These are phyloP conservation scores for Baudoinia panamericana DNA, from an alignment of 495 filamentous ascomycete species.

Conservation along the genomic window DNA sequence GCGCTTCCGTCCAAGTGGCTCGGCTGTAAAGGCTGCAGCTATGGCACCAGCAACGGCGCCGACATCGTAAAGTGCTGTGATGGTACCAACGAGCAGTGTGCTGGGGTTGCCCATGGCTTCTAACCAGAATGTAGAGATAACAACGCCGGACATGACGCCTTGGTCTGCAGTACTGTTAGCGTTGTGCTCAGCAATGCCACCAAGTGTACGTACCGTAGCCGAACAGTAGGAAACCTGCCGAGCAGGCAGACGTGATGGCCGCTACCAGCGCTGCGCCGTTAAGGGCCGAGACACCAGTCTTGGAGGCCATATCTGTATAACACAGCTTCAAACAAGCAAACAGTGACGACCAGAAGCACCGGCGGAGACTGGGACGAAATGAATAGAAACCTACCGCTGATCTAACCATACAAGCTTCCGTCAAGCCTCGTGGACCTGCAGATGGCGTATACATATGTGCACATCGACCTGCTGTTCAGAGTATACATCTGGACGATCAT, in stretches of 20 bases:
- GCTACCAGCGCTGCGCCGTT: slow-evolving; percentile 3
- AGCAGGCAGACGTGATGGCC: slow-evolving; percentile 6
- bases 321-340: no score
- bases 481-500: no score
- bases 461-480: no score
- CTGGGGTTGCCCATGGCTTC: slow-evolving; percentile 1
- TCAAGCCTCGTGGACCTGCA: no score
- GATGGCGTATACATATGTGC: no score
- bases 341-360: no score
- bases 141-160: slow-evolving; percentile 12
- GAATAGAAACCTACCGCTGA: no score
- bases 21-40: slow-evolving; percentile 4
- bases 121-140: slow-evolving; percentile 5
- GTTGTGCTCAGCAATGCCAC: background rate
- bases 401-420: no score
- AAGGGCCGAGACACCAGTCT: background rate
- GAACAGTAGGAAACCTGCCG: slow-evolving; percentile 7
- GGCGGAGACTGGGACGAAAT: no score
- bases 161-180: background rate
- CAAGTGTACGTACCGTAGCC: slow-evolving; percentile 4
- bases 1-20: slow-evolving; percentile 11
- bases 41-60: slow-evolving; percentile 8
- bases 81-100: slow-evolving; percentile 5
- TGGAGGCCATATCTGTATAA: slow-evolving; percentile 1
- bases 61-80: slow-evolving; percentile 9